Conservation (phyloP, 2,329 filamentous ascomycete genomes). For the Aschersonia sp. region DNA sequence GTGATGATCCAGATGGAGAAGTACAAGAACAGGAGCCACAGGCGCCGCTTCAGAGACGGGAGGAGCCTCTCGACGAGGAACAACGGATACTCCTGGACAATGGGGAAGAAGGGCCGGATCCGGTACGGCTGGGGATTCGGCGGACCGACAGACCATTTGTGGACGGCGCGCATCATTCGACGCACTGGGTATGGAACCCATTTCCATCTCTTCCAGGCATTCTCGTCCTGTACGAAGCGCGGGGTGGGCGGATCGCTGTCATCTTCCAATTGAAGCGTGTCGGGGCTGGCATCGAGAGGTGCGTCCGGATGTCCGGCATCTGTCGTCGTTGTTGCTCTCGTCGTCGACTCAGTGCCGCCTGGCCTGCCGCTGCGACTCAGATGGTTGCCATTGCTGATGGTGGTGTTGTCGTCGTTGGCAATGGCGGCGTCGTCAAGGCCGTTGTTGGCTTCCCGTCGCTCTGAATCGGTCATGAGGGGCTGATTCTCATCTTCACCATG, state of each 20-base stretch:
- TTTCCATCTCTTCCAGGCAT: constrained; percentile 30
- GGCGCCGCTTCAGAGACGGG: constrained; percentile 42
- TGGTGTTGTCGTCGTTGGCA: too few relatives aligned
- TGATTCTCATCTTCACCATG: constrained; percentile 18
- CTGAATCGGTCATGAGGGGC: constrained; percentile 23
- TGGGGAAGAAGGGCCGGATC: constrained; percentile 48
- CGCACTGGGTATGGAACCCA: constrained; percentile 45
- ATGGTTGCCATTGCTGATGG: too few relatives aligned
- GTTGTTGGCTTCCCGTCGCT: constrained; percentile 14
- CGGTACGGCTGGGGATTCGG: constrained; percentile 28
- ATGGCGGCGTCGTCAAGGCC: constrained; percentile 7
- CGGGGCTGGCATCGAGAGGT: constrained; percentile 19
- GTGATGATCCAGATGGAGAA: constrained; percentile 54
- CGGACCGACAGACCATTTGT: constrained; percentile 41
- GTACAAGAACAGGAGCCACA: constrained; percentile 43
- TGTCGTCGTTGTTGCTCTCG: constrained; percentile 1
- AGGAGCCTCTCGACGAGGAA: constrained; percentile 46
- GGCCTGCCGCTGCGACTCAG: too few relatives aligned
- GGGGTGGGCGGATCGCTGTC: constrained; percentile 32
- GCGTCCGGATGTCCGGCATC: constrained; percentile 24
- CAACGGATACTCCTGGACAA: constrained; percentile 52
- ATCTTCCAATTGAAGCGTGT: constrained; percentile 29
- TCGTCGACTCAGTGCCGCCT: background rate
- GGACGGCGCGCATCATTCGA: constrained; percentile 24
- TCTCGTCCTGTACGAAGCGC: constrained; percentile 44